Base-by-base conservation (phyloP, 345 rosid species). In the Erodium maritimum region DNA sequence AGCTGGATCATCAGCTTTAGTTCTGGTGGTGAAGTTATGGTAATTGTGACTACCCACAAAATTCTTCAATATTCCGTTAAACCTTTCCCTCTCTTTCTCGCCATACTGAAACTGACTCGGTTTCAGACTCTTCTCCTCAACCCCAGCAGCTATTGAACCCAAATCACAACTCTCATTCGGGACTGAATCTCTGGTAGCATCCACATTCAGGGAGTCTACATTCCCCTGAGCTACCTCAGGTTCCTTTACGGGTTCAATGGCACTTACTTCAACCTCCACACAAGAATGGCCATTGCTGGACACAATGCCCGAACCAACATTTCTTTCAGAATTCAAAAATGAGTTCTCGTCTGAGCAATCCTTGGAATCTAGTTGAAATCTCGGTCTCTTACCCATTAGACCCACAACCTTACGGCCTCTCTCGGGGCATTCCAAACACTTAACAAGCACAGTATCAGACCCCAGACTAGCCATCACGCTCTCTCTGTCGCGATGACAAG, bases 391-490 rank as follows among this genome's bases (percentile, higher is more conserved):
- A 5, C 90, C 95, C 78, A 83, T 74, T 29, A 77, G 80, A 21
- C 94, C 95, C 12, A 62, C 17, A 2, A 87, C 88, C 77, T 83
- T 83, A 50, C 94, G 79, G 37, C 95, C 99, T 70, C 95, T 85
- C 67, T 85, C 88, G 0, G 85, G 85, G 68, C 96, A 89, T 65
- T 83, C 91, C 6, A 79, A 71, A 59, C 99, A 93, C 75, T 84
- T 83, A 14, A 78, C 82, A 67, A 83, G 86, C 67, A 86, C 91
- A 50, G 23, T 63, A 19, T 71, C 91, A 24, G 87, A 86, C 17
- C 88, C 93, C 53, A 87, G 97, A 60, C 85, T 91, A 73, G 87
- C 95, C n/a, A n/a, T n/a, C n/a, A n/a, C n/a, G n/a, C n/a, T n/a
- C n/a, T n/a, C n/a, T 56, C 95, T 80, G 75, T 81, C 95, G 50